Evolutionary conservation across 2,329 filamentous ascomycete species (phyloP).

Genomic region (Phoma sp.): DNA sequence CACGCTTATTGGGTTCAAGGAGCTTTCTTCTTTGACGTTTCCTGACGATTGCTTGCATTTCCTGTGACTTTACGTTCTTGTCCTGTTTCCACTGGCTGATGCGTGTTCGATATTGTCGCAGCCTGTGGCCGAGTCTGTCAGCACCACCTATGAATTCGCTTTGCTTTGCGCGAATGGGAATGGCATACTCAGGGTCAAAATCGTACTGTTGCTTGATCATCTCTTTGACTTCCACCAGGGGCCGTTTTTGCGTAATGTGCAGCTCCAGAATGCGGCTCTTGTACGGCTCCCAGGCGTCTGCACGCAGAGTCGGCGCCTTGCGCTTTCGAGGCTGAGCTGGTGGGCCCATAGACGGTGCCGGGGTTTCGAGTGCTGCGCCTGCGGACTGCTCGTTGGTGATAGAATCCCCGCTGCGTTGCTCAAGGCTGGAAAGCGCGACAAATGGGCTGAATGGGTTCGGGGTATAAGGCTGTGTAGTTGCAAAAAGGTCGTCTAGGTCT

Average conservation of each 20-base stretch:
- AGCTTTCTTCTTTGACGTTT: constrained; percentile 28
- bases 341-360: constrained; percentile 15
- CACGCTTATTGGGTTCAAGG: constrained; percentile 19
- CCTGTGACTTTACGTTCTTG: constrained; percentile 30
- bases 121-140: no score
- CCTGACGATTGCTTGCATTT: constrained; percentile 32
- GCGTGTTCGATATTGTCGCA: constrained; percentile 28
- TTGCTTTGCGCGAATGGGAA: neutral
- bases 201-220: no score
- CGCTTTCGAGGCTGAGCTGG: constrained; percentile 24
- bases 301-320: constrained; percentile 29
- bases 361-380: no score
- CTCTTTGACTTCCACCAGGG: neutral
- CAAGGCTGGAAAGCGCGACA: no score
- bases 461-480: no score
- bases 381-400: no score
- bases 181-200: neutral
- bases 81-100: constrained; percentile 27
- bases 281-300: constrained; percentile 27
- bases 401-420: no score
- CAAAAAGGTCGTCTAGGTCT: no score
- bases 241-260: constrained; percentile 15
- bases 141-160: neutral
- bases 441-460: no score
- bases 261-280: constrained; percentile 23